Base-by-base conservation (phyloP, 2,329 filamentous ascomycete genomes). In the Dactylellina sp. region DNA sequence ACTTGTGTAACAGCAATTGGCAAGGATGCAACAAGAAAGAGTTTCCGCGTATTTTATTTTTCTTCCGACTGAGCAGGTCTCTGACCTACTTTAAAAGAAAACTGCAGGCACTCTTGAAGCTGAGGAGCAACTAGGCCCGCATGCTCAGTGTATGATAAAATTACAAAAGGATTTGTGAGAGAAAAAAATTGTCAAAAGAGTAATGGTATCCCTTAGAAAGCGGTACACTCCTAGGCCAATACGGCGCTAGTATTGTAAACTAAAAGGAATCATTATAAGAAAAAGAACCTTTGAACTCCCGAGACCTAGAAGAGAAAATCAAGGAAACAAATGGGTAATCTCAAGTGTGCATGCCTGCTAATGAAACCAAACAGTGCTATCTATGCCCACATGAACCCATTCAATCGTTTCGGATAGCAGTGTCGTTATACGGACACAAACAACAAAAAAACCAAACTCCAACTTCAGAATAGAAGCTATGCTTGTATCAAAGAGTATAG, bases 381-480 rank as follows among this genome's bases (percentile, higher is more conserved):
- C 62, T 65, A 57, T 57, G 32, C 20, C 22, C 62, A 57, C 25
- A 35, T 53, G 14, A 42, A 24, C 22, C 32, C 32, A 42, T 57
- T 53, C 32, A 56, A 47, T 50, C 20, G 49, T 28, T 14, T 25
- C 7, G 22, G 24, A 37, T 47, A 56, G 55, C n/a, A 46, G 32
- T 18, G 24, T 70, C 47, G 18, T 49, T 22, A 35, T 39, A 62
- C 39, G 55, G 20, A 40, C 18, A 25, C 9, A 46, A 5, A 16
- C 37, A 35, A 42, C 9, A 61, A 55, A 20, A 24, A 24, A 39
- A 14, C 14, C 46, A 55, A 61, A 70, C 64, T 55, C 64, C 64
- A 50, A 50, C 16, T 60, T 70, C 39, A 40, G 22, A 16, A 32
- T 46, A 18, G 55, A 46, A 61, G 25, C 7, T 32, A 49, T 62